phyloP scores from a whole-genome alignment of 2,329 filamentous ascomycete genomes.

The Clonostachys rhizophaga region DNA sequence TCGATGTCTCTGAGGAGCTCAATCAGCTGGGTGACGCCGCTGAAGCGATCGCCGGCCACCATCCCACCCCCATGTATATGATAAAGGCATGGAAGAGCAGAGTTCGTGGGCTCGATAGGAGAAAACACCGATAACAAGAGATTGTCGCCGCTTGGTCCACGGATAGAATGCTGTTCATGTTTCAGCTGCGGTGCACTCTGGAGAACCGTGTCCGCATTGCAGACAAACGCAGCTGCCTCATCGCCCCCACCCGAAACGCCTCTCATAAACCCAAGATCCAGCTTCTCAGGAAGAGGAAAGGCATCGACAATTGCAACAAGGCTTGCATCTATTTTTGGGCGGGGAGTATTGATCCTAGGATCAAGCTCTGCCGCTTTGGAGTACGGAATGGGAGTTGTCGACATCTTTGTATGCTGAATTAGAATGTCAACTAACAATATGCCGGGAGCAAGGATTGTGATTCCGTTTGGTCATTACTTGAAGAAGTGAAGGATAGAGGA shows the following conservation, averaged over 20 bases:
- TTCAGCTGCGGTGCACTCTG: slow-evolving; percentile 4
- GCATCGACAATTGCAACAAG: slow-evolving; percentile 10
- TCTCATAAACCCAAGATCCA: slow-evolving; percentile 9
- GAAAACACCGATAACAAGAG: slow-evolving; percentile 8
- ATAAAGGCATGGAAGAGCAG: slow-evolving; percentile 8
- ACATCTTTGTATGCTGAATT: no score
- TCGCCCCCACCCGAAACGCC: slow-evolving; percentile 1
- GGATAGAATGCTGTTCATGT: slow-evolving; percentile 6
- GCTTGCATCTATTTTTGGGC: slow-evolving; percentile 7
- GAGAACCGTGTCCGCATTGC: slow-evolving; percentile 6
- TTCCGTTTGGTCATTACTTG: no score
- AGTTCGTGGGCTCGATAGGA: slow-evolving; percentile 5
- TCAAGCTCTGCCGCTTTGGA: slow-evolving; percentile 9
- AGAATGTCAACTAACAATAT: no score
- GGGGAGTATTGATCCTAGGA: slow-evolving; percentile 9
- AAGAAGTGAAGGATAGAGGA: no score
- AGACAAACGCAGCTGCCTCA: slow-evolving; percentile 1
- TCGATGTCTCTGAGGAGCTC: slow-evolving; percentile 6
- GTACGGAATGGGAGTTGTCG: slow-evolving; percentile 6
- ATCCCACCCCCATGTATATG: slow-evolving; percentile 13
- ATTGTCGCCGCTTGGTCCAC: slow-evolving; percentile 2
- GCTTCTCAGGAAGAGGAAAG: slow-evolving; percentile 8
- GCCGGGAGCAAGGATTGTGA: no score
- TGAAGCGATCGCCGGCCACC: slow-evolving; percentile 12
- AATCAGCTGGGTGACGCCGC: slow-evolving; percentile 9